Evolutionary conservation across 2,329 filamentous ascomycete genomes (phyloP), one percentile per base, ranked within the genome.

Genomic region (Lithohypha guttulata): DNA sequence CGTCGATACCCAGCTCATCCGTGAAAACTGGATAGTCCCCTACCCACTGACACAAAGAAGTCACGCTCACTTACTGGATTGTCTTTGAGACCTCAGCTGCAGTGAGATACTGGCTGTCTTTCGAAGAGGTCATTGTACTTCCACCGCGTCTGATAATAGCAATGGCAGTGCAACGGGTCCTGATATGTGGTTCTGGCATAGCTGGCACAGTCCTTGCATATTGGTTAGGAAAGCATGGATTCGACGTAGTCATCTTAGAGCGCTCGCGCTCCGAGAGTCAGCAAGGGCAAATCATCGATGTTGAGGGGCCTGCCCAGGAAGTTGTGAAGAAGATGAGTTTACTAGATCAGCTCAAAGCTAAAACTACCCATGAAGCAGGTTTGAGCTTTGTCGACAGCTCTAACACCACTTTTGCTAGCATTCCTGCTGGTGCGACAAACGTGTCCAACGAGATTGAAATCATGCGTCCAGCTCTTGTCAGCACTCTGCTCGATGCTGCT

Each of bases 391-490:
- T 75, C 18, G 61, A 74, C 48, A 7, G 9, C 58, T 71, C 30
- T 50, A 51, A 15, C 56, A 56, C 22, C 63, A 65, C 21, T 52
- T 52, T 41, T 8, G 35, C 10, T n/a, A 21, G 15, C 14, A 43
- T 34, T 19, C 46, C 52, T 53, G 23, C 25, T 13, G 35, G 27
- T 22, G 15, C 14, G 11, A 30, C 26, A 6, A 18, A 6, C 13
- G 25, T 29, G 5, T 30, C 56, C 44, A 67, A 64, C 42, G 74
- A 79, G 40, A 75, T 65, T 44, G 75, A 79, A 56, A 70, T 79
- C 34, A 69, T 79, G 63, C 60, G 74, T 6, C 72, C 69, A 0
- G 69, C 75, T 39, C 50, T 79, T 9, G 64, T 66, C 3, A 54
- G 58, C 8, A 57, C 76, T 2, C 51, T 78, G 1, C 68, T 69